Evolutionary conservation across 441 rosid genomes (phyloP).

Genomic region (Melastoma candidum): DNA sequence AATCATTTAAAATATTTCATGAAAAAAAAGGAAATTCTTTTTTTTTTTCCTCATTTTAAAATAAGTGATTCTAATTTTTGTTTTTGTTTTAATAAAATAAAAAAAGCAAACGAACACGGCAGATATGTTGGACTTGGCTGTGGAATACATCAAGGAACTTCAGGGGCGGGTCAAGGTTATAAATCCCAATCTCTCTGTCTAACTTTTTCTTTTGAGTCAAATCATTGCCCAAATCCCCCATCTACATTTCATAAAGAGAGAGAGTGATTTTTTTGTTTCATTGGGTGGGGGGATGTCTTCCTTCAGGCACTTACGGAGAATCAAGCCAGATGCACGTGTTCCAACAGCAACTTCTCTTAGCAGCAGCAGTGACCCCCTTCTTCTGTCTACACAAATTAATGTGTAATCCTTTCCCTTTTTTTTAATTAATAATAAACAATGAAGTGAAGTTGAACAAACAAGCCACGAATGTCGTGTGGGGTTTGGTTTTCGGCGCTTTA

Average conservation of each 20-base stretch:
- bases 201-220: not conserved
- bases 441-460: no score
- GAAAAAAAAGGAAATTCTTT: no score
- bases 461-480: no score
- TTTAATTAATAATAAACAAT: no score
- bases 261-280: not conserved
- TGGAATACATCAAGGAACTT: constrained; percentile 18
- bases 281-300: no score
- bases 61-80: not conserved
- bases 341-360: not conserved
- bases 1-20: not conserved
- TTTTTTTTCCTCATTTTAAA: not conserved
- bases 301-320: constrained; percentile 4
- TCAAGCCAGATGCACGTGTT: constrained; percentile 8
- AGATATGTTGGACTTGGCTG: constrained; percentile 20
- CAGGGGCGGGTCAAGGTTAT: constrained; percentile 15
- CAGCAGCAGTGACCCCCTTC: not conserved
- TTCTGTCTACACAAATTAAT: no score
- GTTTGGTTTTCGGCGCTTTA: no score
- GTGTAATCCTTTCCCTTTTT: no score
- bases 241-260: not conserved
- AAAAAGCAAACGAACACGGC: constrained; percentile 20
- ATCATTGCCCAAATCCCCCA: not conserved
- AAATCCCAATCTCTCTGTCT: no score
- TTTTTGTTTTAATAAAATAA: not conserved